Percentiles rank a stretch among this genome's conserved stretches.
phyloP scores from a whole-genome alignment of 805 yeast genomes.

The Wickerhamiella kurtzmanii region DNA sequence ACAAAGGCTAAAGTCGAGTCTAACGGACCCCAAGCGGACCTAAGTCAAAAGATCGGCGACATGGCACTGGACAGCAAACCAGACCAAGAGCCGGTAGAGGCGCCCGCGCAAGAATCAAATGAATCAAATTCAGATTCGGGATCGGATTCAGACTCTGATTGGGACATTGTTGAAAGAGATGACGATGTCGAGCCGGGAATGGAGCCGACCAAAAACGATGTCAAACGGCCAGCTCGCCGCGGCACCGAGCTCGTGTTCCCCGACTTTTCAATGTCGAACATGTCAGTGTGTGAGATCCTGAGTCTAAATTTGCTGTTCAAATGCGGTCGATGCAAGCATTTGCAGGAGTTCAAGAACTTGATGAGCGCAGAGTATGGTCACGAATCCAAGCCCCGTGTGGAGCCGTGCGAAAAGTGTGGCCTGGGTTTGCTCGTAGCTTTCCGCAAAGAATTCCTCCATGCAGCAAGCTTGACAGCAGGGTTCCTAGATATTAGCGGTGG shows the following conservation, averaged over 20 bases:
- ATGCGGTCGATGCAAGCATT: slow-evolving; percentile 28
- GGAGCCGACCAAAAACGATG: not conserved
- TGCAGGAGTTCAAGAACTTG: slow-evolving; percentile 25
- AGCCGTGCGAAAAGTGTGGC: slow-evolving; percentile 26
- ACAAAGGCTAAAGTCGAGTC: not conserved
- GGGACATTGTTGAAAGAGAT: not conserved
- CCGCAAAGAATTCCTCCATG: slow-evolving; percentile 28
- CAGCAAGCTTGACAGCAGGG: slow-evolving; percentile 23
- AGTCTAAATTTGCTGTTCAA: slow-evolving; percentile 25
- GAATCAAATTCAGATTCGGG: slow-evolving; percentile 4
- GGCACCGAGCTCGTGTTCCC: slow-evolving; percentile 27
- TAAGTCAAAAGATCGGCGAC: not conserved
- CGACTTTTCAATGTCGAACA: slow-evolving; percentile 22
- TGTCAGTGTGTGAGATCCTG: slow-evolving; percentile 26
- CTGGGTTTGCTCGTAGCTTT: slow-evolving; percentile 25
- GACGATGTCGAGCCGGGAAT: slow-evolving; percentile 3
- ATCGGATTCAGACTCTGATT: slow-evolving; percentile 4
- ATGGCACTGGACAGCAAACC: not conserved
- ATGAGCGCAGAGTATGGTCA: slow-evolving; percentile 26
- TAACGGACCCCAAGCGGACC: too few relatives aligned
- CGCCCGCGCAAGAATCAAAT: too few relatives aligned
- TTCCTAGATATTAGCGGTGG: slow-evolving; percentile 30
- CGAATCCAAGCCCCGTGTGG: slow-evolving; percentile 23
- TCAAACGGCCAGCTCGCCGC: not conserved
- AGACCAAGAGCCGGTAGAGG: not conserved